Evolutionary conservation across 148 eudicot species (phyloP), one percentile per base, ranked within the genome.

Genomic region (Chenopodium formosanum): DNA sequence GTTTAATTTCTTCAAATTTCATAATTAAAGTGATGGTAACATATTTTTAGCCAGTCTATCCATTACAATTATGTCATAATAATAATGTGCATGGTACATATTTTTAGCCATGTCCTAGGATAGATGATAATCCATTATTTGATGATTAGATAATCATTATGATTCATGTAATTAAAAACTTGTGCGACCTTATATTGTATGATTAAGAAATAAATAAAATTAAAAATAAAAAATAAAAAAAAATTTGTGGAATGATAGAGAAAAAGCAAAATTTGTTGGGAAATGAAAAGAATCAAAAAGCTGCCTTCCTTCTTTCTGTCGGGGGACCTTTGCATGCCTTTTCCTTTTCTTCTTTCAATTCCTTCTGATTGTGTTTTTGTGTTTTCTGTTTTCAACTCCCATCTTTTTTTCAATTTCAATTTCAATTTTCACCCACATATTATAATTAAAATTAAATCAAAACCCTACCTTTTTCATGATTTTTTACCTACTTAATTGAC

Each of bases 291-390:
- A 78, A 80, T 81, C 83, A 73, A 80, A 92, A 92, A 86, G 90
- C 91, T 89, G 84, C 46, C 70, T 85, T 82, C 85, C 82, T 89
- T 91, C 94, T 85, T 90, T 89, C 87, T 92, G 96, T 90, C 93
- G 93, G 95, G 85, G 79, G 58, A 64, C 63, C 48, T 25, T 81
- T 81, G 83, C 83, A 81, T 81, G 83, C 83, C 74, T 75, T 81
- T 75, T 31, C 80, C 78, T 74, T 78, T 88, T 44, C 13, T 60
- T 17, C 29, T 73, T 67, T 67, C 70, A 67, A 67, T 14, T 67
- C 70, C 62, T 75, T 23, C 40, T 62, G 40, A 50, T 50, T 50
- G 53, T 50, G 52, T 48, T 48, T 37, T 48, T 48, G 52, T 48
- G 53, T 14, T 72, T 40, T 44, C 46, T 69, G 73, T 69, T 44